A percentile compares a stretch with the other conserved stretches of the same genome.
Evolutionary conservation across 148 eudicot species (phyloP).

Genomic region (Camellia japonica): DNA sequence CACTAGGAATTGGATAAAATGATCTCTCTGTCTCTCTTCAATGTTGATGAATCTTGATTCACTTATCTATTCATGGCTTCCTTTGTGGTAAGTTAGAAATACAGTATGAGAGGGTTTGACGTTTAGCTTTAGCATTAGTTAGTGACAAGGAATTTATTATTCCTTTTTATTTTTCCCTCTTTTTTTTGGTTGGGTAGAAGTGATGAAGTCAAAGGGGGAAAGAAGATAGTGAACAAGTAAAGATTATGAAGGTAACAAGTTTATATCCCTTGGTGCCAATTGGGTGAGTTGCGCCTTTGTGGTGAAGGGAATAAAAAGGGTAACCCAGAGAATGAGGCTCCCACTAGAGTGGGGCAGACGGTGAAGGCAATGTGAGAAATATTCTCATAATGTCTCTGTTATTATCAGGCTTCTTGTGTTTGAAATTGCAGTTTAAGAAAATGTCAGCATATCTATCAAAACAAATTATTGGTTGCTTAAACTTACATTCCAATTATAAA

Average conservation of each 20-base stretch:
- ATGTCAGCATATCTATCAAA: background rate
- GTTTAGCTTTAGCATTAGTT: background rate
- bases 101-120: no score
- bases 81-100: background rate
- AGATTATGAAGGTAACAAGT: background rate
- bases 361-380: background rate
- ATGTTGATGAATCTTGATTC: no score
- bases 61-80: background rate
- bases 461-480: background rate
- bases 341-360: no score
- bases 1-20: background rate
- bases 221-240: background rate
- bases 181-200: background rate
- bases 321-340: no score
- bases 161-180: background rate
- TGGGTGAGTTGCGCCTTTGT: background rate
- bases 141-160: background rate
- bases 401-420: background rate
- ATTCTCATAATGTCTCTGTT: background rate
- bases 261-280: background rate
- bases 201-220: background rate
- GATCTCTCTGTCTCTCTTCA: background rate
- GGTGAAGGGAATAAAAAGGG: background rate
- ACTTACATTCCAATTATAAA: background rate
- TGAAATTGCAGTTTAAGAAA: background rate